Evolutionary conservation across 805 yeast genomes (phyloP).

Genomic region (Pichia nakasei): DNA sequence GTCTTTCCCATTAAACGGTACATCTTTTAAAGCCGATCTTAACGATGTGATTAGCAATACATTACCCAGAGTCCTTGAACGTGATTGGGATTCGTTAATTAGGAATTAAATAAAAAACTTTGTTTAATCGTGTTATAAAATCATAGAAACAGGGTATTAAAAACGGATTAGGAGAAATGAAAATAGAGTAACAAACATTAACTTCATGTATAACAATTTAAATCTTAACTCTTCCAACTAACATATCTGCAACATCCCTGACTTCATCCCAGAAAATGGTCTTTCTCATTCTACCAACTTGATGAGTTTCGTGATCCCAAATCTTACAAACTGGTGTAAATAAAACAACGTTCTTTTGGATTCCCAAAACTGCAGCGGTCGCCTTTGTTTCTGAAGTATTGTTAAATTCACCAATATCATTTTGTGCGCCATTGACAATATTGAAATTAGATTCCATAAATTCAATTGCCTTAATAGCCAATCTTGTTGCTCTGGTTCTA

Average conservation of each 20-base stretch:
- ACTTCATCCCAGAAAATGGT: slow-evolving; percentile 71
- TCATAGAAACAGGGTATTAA: no score
- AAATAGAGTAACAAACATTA: no score
- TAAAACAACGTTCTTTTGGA: slow-evolving; percentile 64
- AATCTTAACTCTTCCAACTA: slow-evolving; percentile 56
- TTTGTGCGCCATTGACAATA: slow-evolving; percentile 13
- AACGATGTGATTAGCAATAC: background rate
- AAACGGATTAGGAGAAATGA: background rate
- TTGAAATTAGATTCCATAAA: slow-evolving; percentile 45
- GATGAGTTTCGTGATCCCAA: slow-evolving; percentile 82
- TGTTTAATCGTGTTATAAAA: no score
- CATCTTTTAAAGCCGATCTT: background rate
- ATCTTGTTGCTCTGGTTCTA: slow-evolving; percentile 64
- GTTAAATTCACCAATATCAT: slow-evolving; percentile 25
- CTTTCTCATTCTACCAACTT: slow-evolving; percentile 79
- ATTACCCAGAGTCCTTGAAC: slow-evolving; percentile 2
- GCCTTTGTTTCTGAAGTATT: slow-evolving; percentile 24
- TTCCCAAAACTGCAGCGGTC: slow-evolving; percentile 79
- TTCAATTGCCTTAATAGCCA: slow-evolving; percentile 60
- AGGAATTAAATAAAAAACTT: no score
- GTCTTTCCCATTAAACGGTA: background rate
- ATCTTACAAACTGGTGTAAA: slow-evolving; percentile 68
- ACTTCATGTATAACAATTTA: no score
- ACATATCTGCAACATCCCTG: slow-evolving; percentile 72
- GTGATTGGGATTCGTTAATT: slow-evolving; percentile 2